Conservation (phyloP, 768 basidiomycete genomes). For the Sporobolomyces phaffii region DNA sequence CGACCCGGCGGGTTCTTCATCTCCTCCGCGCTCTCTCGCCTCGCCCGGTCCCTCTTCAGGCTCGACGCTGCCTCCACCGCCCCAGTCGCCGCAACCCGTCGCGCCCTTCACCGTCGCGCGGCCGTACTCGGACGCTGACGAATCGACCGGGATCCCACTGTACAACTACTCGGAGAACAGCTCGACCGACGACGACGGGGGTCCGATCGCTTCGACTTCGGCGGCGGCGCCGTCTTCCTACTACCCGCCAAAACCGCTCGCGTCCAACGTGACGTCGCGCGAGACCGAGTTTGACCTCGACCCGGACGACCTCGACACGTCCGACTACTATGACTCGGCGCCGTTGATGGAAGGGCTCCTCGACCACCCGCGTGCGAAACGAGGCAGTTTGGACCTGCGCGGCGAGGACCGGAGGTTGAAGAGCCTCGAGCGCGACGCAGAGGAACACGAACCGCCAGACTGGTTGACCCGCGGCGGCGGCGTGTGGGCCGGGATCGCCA, state of each 20-base stretch:
- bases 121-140: neutral
- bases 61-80: neutral
- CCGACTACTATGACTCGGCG: conserved; percentile 44
- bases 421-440: conserved; percentile 51
- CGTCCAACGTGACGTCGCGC: conserved; percentile 21
- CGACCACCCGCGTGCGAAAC: conserved; percentile 28
- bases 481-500: conserved; percentile 58
- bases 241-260: conserved; percentile 32
- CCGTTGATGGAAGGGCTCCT: conserved; percentile 36
- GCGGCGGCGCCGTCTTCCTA: neutral
- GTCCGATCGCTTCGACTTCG: neutral
- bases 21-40: too few species aligned
- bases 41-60: neutral
- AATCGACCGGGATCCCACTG: neutral
- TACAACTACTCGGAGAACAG: conserved; percentile 12
- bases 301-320: conserved; percentile 66
- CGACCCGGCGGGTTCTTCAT: neutral
- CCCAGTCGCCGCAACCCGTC: neutral
- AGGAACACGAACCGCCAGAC: conserved; percentile 40
- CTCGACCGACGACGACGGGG: neutral
- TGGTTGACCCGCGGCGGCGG: conserved; percentile 46
- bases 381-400: conserved; percentile 29
- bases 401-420: conserved; percentile 22
- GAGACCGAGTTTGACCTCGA: conserved; percentile 62
- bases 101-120: neutral